These are phyloP conservation scores for Phlebiopsis gigantea DNA, from an alignment of 768 basidiomycete species.

Conservation along the genomic window DNA sequence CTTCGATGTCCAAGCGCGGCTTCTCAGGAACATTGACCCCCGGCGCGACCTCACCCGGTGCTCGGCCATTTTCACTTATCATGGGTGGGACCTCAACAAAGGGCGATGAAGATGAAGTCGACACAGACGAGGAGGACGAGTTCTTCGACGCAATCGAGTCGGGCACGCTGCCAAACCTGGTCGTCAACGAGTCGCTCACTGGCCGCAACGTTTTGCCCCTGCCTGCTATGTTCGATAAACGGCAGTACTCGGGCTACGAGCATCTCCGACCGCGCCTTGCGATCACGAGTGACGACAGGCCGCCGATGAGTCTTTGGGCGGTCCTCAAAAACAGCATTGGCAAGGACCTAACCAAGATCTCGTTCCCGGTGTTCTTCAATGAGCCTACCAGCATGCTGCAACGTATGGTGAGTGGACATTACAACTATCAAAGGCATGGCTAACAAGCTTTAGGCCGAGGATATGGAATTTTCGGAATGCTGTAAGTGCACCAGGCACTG, in stretches of 20 bases:
- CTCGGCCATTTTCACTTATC: constrained; percentile 9
- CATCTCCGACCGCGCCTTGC: constrained; percentile 55
- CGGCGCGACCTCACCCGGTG: constrained; percentile 1
- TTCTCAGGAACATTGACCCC: neutral
- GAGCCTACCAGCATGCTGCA: constrained; percentile 96
- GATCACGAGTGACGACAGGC: constrained; percentile 70
- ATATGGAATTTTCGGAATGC: constrained; percentile 96
- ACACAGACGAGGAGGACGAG: constrained; percentile 87
- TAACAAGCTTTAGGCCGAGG: constrained; percentile 56
- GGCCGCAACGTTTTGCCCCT: constrained; percentile 33
- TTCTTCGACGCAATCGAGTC: constrained; percentile 96
- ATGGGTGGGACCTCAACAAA: constrained; percentile 6
- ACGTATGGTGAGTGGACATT: constrained; percentile 59
- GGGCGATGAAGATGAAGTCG: constrained; percentile 27
- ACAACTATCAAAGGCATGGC: neutral
- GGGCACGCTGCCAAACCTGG: constrained; percentile 69
- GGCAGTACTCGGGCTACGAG: constrained; percentile 64
- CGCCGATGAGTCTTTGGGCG: constrained; percentile 88
- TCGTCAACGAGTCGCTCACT: constrained; percentile 60
- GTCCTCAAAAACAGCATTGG: constrained; percentile 94
- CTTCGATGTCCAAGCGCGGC: neutral
- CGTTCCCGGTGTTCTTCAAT: constrained; percentile 91
- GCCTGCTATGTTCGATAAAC: constrained; percentile 30
- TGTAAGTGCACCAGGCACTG: constrained; percentile 38
- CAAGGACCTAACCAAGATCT: constrained; percentile 94